A percentile compares a stretch with the other conserved stretches of the same genome.
Conservation (phyloP, 352 stramenopile genomes). For the Globisporangium nunn region DNA sequence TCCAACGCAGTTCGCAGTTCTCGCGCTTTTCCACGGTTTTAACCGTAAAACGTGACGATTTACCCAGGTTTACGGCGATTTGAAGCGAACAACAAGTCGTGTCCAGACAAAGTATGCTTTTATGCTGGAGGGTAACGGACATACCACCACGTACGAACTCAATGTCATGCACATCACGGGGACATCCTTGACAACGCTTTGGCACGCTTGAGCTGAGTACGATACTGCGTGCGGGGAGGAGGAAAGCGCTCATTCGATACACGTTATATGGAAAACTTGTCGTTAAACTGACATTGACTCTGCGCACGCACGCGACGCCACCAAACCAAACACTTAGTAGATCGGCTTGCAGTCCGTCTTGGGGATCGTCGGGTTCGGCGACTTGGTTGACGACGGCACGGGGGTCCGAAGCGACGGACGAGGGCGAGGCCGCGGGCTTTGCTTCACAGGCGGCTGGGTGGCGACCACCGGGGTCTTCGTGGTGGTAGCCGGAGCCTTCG, state of each 20-base stretch:
- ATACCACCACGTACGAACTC: too few relatives aligned
- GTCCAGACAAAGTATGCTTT: neutral
- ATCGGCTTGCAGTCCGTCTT: conserved; percentile 16
- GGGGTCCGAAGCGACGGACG: neutral
- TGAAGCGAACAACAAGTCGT: neutral
- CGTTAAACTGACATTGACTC: neutral
- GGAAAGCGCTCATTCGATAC: neutral
- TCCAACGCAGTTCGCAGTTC: neutral
- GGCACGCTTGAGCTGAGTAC: too few relatives aligned
- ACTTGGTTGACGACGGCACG: neutral
- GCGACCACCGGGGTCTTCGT: neutral
- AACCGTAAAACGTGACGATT: neutral
- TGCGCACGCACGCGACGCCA: neutral
- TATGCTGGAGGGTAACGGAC: too few relatives aligned
- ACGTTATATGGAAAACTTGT: neutral
- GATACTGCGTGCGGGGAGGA: too few relatives aligned
- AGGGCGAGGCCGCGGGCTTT: neutral
- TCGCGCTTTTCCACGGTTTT: neutral
- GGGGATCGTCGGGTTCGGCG: neutral
- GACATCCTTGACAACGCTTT: too few relatives aligned
- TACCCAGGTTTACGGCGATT: neutral
- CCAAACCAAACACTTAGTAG: conserved; percentile 6
- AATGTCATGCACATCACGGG: neutral
- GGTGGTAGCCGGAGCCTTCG: neutral
- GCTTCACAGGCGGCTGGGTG: neutral